A percentile compares a stretch with the other conserved stretches of the same genome.
Evolutionary conservation across 352 stramenopile genomes (phyloP).

Genomic region (Aphanomyces astaci): DNA sequence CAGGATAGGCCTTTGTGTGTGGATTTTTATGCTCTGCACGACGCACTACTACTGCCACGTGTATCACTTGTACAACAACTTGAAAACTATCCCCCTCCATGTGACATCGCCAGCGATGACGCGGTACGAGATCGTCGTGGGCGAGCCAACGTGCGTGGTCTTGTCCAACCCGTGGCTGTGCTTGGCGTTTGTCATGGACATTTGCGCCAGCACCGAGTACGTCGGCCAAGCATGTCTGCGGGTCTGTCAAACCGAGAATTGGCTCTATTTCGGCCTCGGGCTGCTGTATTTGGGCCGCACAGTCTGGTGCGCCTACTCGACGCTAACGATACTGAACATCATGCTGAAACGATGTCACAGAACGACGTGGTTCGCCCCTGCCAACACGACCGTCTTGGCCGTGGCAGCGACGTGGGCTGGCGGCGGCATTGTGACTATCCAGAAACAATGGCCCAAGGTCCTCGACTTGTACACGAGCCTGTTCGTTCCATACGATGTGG

Average conservation of each 20-base stretch:
- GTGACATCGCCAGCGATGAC: not conserved
- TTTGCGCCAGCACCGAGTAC: not conserved
- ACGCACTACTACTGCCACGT: not conserved
- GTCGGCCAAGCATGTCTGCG: not conserved
- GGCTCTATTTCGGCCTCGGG: not conserved
- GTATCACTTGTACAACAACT: not conserved
- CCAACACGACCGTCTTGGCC: not conserved
- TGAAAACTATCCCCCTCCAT: not conserved
- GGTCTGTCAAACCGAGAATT: not conserved
- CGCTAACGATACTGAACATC: not conserved
- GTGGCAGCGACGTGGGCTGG: too few species aligned
- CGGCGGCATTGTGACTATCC: too few species aligned
- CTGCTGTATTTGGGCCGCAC: not conserved
- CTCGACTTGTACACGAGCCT: too few species aligned
- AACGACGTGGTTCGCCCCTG: not conserved
- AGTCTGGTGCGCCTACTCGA: not conserved
- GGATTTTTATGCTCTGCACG: not conserved
- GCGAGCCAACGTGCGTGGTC: not conserved
- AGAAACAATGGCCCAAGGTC: too few species aligned
- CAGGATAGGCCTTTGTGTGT: not conserved
- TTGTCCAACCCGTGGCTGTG: not conserved
- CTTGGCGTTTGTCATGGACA: not conserved
- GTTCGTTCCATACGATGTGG: too few species aligned
- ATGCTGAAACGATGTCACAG: not conserved
- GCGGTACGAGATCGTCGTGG: not conserved